These are phyloP conservation scores for Podila verticillata DNA, from an alignment of 192 early-diverging fungal species.

Conservation along the genomic window DNA sequence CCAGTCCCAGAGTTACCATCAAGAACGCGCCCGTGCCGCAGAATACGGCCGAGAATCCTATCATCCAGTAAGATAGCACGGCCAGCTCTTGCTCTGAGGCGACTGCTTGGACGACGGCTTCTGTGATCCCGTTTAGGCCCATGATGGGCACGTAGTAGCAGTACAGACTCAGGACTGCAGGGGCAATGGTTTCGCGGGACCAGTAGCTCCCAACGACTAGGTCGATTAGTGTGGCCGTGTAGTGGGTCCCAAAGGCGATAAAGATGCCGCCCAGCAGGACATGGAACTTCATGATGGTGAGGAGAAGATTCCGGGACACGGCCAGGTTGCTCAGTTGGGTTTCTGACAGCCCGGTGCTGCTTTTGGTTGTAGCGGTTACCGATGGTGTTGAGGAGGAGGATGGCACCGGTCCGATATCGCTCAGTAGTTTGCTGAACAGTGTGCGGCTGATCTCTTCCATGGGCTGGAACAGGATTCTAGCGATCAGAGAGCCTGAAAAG, in stretches of 20 bases:
- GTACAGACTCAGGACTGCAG: constrained; percentile 75
- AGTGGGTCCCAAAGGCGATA: constrained; percentile 87
- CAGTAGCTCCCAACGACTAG: constrained; percentile 68
- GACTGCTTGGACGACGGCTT: constrained; percentile 92
- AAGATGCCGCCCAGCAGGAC: constrained; percentile 79
- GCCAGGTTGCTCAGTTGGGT: constrained; percentile 25
- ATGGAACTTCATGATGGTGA: constrained; percentile 69
- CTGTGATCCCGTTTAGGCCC: constrained; percentile 95
- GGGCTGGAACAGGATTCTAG: constrained; percentile 91
- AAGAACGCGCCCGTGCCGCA: constrained; percentile 66
- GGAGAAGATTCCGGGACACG: constrained; percentile 48
- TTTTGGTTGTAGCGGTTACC: background rate
- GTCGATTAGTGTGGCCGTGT: constrained; percentile 73
- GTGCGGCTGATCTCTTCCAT: constrained; percentile 91
- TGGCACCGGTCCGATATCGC: constrained; percentile 19
- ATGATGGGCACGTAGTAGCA: constrained; percentile 93
- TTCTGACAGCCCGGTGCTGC: background rate
- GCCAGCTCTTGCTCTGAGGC: constrained; percentile 71
- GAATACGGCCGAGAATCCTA: constrained; percentile 77
- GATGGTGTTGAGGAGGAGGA: background rate
- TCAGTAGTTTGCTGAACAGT: constrained; percentile 79
- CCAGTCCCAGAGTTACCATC: constrained; percentile 67
- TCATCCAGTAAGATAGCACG: constrained; percentile 77
- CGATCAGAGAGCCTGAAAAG: constrained; percentile 81
- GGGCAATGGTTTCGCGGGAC: constrained; percentile 58